Evolutionary conservation across 2,329 filamentous ascomycete species (phyloP).

Genomic region (Didymella exigua): DNA sequence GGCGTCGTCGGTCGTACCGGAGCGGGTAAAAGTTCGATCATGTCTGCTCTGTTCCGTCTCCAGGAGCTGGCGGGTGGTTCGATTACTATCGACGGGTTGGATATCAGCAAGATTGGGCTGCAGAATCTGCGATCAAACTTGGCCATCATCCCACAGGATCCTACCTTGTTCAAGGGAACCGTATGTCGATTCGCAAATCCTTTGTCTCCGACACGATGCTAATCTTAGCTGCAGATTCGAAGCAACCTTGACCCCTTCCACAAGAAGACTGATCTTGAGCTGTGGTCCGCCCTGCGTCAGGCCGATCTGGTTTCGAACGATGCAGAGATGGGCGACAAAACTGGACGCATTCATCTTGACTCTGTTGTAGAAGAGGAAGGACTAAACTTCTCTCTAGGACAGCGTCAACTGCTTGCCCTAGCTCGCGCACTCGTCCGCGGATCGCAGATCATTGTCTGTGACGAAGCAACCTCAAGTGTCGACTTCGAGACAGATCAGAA

Average conservation of each 20-base stretch:
- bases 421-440: slow-evolving; percentile 87
- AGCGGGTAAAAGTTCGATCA: slow-evolving; percentile 82
- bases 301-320: slow-evolving; percentile 69
- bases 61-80: slow-evolving; percentile 55
- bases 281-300: slow-evolving; percentile 79
- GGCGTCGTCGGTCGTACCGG: slow-evolving; percentile 83
- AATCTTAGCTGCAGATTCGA: slow-evolving; percentile 56
- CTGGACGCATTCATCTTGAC: slow-evolving; percentile 79
- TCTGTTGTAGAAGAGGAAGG: slow-evolving; percentile 89
- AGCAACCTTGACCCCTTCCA: slow-evolving; percentile 81
- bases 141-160: slow-evolving; percentile 84
- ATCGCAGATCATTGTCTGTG: slow-evolving; percentile 91
- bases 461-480: slow-evolving; percentile 91
- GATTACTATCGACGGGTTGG: slow-evolving; percentile 57
- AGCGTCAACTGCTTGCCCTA: slow-evolving; percentile 82
- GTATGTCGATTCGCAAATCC: background rate
- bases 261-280: slow-evolving; percentile 76
- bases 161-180: slow-evolving; percentile 81
- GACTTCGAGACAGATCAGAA: slow-evolving; percentile 91
- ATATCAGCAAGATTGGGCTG: slow-evolving; percentile 74
- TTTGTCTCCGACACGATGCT: background rate
- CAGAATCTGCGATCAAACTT: slow-evolving; percentile 76
- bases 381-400: slow-evolving; percentile 94
- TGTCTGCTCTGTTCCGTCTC: slow-evolving; percentile 80
- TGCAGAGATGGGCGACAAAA: slow-evolving; percentile 52